Evolutionary conservation across 306 rosid species (phyloP).

Genomic region (Fragaria iinumae): DNA sequence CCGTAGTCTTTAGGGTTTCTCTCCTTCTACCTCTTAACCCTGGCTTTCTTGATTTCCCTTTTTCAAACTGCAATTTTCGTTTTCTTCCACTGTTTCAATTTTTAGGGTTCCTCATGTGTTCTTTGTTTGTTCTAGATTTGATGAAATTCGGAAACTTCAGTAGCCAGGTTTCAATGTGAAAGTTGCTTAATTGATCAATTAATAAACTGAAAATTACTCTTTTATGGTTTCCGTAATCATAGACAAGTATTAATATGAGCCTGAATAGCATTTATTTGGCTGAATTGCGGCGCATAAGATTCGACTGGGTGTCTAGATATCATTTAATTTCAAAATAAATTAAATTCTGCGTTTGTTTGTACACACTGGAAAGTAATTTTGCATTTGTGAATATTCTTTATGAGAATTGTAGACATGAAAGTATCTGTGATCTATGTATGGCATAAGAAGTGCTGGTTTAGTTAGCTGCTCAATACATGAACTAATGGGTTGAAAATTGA

Average conservation of each 20-base stretch:
- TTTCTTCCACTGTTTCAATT: not conserved
- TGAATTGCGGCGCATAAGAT: not conserved
- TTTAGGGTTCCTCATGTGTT: not conserved
- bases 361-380: not conserved
- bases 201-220: not conserved
- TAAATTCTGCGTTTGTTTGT: not conserved
- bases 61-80: not conserved
- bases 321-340: not conserved
- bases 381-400: not conserved
- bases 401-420: not conserved
- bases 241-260: not conserved
- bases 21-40: not conserved
- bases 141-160: not conserved
- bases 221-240: not conserved
- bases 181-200: not conserved
- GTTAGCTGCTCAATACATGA: not conserved
- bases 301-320: not conserved
- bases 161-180: not conserved
- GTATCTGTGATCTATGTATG: not conserved
- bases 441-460: not conserved
- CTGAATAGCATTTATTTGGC: not conserved
- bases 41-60: not conserved
- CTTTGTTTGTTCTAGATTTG: not conserved
- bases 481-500: not conserved
- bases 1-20: not conserved